Percentiles rank a stretch among this genome's conserved stretches.
These are phyloP conservation scores for Ascochyta rabiei DNA, from an alignment of 2,329 filamentous ascomycete genomes.

Conservation along the genomic window DNA sequence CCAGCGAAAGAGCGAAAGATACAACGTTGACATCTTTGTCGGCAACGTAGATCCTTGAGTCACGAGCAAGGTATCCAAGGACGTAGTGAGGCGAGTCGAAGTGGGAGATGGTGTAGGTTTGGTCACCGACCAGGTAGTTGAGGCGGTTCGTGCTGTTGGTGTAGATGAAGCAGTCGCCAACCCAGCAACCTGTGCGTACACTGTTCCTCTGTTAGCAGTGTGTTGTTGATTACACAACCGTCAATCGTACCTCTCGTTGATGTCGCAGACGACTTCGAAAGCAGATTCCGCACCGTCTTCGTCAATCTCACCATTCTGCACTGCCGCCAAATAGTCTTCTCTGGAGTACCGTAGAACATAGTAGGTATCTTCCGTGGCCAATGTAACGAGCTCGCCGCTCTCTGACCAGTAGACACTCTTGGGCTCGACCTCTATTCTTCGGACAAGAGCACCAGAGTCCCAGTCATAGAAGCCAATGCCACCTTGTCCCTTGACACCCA, in stretches of 20 bases:
- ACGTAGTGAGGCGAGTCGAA: conserved; percentile 96
- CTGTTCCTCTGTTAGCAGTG: conserved; percentile 50
- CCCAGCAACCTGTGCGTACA: conserved; percentile 94
- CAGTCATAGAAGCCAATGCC: conserved; percentile 97
- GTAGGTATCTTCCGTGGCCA: conserved; percentile 94
- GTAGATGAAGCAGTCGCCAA: conserved; percentile 99
- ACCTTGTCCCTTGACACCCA: conserved; percentile 93
- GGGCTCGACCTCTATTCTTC: conserved; percentile 84
- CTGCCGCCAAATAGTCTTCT: conserved; percentile 83
- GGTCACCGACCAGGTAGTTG: conserved; percentile 97
- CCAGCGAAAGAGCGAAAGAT: conserved; percentile 87
- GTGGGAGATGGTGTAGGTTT: conserved; percentile 96
- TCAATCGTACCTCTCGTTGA: conserved; percentile 77
- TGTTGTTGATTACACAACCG: neutral
- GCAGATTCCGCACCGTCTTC: conserved; percentile 93
- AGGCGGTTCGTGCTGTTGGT: conserved; percentile 95
- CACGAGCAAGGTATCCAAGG: conserved; percentile 91
- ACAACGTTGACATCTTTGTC: conserved; percentile 95
- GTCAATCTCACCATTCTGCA: conserved; percentile 82
- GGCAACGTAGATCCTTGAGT: conserved; percentile 91
- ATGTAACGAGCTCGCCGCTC: conserved; percentile 86
- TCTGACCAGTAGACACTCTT: conserved; percentile 92
- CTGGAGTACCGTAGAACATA: conserved; percentile 92
- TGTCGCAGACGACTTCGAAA: conserved; percentile 95
- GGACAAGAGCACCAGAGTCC: conserved; percentile 85